Percentiles rank a stretch among this genome's conserved stretches.
Conservation (phyloP, 345 rosid species). For the Ceriops decandra region DNA sequence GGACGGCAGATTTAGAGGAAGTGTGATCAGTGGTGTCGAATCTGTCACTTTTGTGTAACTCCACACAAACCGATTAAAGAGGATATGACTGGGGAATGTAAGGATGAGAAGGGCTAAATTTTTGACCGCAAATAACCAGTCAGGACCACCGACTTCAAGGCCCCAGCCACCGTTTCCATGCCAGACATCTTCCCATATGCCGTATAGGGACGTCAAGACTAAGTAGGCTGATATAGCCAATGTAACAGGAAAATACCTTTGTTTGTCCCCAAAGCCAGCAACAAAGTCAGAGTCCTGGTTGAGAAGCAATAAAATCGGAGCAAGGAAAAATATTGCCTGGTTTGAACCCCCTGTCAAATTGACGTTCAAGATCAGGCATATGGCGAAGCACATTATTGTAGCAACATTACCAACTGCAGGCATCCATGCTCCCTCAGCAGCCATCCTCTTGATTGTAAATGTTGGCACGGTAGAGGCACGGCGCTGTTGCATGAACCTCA, state of each 20-base stretch:
- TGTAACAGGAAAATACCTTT: conserved; percentile 93
- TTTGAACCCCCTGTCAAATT: conserved; percentile 85
- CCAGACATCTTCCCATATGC: conserved; percentile 88
- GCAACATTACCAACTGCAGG: conserved; percentile 96
- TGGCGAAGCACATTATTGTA: conserved; percentile 89
- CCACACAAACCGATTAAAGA: conserved; percentile 90
- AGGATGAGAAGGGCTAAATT: conserved; percentile 81
- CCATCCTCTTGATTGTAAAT: conserved; percentile 87
- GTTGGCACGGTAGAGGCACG: conserved; percentile 59
- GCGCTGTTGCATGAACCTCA: conserved; percentile 96
- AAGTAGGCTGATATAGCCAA: conserved; percentile 69
- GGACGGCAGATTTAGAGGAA: conserved; percentile 89
- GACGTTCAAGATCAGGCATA: conserved; percentile 83
- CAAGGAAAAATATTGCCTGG: conserved; percentile 92
- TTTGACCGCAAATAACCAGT: conserved; percentile 91
- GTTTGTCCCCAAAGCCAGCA: conserved; percentile 96
- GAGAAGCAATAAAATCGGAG: conserved; percentile 88
- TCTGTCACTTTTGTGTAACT: conserved; percentile 65
- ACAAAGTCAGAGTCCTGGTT: conserved; percentile 98
- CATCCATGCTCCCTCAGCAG: conserved; percentile 99
- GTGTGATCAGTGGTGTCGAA: conserved; percentile 58
- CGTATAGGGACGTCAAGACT: conserved; percentile 60
- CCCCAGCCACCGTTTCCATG: conserved; percentile 91
- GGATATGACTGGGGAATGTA: conserved; percentile 87
- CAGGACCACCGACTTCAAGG: conserved; percentile 82